Evolutionary conservation across 2,329 filamentous ascomycete species (phyloP).

Genomic region (Cladosporium sp.): DNA sequence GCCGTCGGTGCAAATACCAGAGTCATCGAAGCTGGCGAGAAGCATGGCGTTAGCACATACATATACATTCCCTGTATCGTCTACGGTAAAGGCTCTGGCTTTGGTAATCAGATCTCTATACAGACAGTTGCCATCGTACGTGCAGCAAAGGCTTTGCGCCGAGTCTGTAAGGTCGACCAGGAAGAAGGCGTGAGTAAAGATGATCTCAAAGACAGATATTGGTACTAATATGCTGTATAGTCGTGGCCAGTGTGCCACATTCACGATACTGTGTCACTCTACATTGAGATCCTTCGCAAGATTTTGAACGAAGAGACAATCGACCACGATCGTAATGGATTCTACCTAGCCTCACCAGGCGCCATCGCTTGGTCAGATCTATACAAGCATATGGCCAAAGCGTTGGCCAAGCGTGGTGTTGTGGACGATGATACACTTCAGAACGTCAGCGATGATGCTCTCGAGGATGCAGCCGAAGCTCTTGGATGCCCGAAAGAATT

Average conservation of each 20-base stretch:
- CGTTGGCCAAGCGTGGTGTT: constrained; percentile 38
- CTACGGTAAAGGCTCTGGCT: constrained; percentile 48
- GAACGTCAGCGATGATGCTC: constrained; percentile 32
- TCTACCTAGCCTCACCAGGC: constrained; percentile 49
- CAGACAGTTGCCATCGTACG: constrained; percentile 48
- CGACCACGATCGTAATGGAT: constrained; percentile 43
- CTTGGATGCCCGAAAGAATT: constrained; percentile 33
- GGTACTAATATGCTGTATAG: constrained; percentile 23
- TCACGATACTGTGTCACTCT: constrained; percentile 44
- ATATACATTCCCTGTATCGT: constrained; percentile 54
- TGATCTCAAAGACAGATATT: constrained; percentile 25
- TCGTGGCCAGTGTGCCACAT: constrained; percentile 54
- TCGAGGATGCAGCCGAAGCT: constrained; percentile 41
- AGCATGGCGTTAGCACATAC: constrained; percentile 43
- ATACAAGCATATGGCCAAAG: constrained; percentile 43
- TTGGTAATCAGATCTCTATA: constrained; percentile 50
- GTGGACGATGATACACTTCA: constrained; percentile 37
- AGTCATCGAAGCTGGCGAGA: constrained; percentile 13
- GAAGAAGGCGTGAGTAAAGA: constrained; percentile 19
- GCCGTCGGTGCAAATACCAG: constrained; percentile 14
- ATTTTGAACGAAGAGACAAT: constrained; percentile 41
- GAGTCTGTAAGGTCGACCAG: constrained; percentile 42
- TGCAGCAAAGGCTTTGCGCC: constrained; percentile 39
- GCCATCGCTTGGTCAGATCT: constrained; percentile 49
- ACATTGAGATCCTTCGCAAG: constrained; percentile 41